Evolutionary conservation across 1,139 yeast genomes (phyloP), one percentile per base, ranked within the genome.

Genomic region (Scheffersomyces stambukii): DNA sequence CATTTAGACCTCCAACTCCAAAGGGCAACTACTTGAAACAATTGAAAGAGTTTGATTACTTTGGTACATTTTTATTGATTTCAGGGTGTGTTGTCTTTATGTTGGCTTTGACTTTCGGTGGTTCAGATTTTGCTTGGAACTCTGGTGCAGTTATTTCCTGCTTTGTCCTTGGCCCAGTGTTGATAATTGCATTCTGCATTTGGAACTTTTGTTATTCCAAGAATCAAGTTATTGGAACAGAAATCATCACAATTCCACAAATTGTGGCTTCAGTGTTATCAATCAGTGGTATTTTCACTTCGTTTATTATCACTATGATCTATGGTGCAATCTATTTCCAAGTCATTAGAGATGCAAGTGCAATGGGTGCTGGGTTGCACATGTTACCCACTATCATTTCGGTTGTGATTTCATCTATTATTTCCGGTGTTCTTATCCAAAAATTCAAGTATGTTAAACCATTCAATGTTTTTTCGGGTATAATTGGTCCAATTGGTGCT

Each of bases 111-210:
- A 49, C 57, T 2, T 52, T 53, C 47, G 77, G 77, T 5, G 76
- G 77, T 23, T 52, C 64, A 2, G 55, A 69, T 8, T 75, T 57
- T 41, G 42, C 54, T 0, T 76, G 81, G 81, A 44, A 64, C 36
- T 69, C 77, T 17, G 49, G 71, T 0, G 49, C 69, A 12, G 70
- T 70, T 4, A 74, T 76, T 10, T 41, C 55, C 5, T 55, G 74
- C 53, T 60, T 74, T 29, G 44, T 57, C 2, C 43, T 75, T 15
- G 80, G 81, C 4, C 70, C 68, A 1, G 13, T 47, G 8, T 27
- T 47, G 5, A 16, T 27, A 17, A 36, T 46, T 25, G 31, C 27
- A 1, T 58, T 54, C 31, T 32, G 43, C 7, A 25, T 53, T 11
- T 58, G 61, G 61, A 57, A 55, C 35, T 53, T 48, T 29, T 34